Conservation (phyloP, 495 filamentous ascomycete species). For the Pseudomonodictys pantanalensis region DNA sequence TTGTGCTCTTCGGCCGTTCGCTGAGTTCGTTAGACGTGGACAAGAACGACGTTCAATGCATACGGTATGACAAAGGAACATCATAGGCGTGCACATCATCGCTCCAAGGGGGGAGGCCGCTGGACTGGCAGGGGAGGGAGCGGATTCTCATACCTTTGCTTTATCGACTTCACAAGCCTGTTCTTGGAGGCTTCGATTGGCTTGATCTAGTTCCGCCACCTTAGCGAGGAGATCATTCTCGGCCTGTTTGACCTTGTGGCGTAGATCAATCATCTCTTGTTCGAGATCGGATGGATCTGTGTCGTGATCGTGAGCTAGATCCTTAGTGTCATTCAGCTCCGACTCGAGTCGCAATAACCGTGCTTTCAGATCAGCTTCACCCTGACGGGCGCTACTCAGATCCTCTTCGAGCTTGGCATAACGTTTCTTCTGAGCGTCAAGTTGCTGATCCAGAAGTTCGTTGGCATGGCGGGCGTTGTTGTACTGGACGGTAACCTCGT, state of each 20-base stretch:
- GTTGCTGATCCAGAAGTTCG: constrained; percentile 2
- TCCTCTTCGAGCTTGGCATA: constrained; percentile 10
- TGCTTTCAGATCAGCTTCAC: constrained; percentile 16
- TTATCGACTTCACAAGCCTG: background rate
- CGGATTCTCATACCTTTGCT: constrained; percentile 3
- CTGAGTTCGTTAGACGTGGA: no score
- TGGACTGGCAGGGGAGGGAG: background rate
- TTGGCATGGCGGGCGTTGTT: constrained; percentile 7
- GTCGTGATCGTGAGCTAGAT: background rate
- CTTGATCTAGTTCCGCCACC: constrained; percentile 1
- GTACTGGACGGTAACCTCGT: constrained; percentile 6
- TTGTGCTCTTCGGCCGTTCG: background rate
- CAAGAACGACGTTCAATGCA: no score
- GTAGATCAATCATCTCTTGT: constrained; percentile 1
- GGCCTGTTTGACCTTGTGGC: constrained; percentile 1
- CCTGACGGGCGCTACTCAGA: constrained; percentile 2
- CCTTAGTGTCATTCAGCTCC: constrained; percentile 6
- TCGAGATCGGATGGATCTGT: constrained; percentile 6
- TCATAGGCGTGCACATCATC: background rate
- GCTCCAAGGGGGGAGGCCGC: background rate
- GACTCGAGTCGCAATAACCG: constrained; percentile 4
- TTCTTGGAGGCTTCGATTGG: background rate
- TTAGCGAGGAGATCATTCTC: constrained; percentile 6
- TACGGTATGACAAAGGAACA: no score
- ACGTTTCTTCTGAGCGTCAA: background rate